Conservation (phyloP, 768 basidiomycete genomes). For the Lactarius sp. region DNA sequence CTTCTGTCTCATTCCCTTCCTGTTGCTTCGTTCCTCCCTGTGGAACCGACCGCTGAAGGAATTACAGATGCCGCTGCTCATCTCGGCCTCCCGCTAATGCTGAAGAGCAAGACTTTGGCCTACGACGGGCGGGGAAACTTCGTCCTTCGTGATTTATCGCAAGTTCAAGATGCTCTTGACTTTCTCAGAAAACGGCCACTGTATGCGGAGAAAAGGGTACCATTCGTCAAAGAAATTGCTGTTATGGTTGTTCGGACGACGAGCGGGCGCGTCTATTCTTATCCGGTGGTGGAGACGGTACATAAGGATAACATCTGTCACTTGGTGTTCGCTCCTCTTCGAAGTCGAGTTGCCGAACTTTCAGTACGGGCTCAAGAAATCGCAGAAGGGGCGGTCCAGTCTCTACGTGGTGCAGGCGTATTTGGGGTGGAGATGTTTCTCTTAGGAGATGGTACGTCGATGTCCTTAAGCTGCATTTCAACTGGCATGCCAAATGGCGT, state of each 20-base stretch:
- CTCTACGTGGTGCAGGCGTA: conserved; percentile 83
- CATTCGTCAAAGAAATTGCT: conserved; percentile 85
- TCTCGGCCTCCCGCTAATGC: conserved; percentile 87
- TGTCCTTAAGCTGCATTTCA: background rate
- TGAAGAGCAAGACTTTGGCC: conserved; percentile 91
- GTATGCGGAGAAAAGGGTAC: conserved; percentile 93
- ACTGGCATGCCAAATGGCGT: background rate
- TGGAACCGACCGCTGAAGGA: conserved; percentile 51
- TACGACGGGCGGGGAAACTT: conserved; percentile 97
- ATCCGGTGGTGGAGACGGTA: conserved; percentile 91
- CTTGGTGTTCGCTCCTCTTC: conserved; percentile 84
- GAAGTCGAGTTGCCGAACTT: conserved; percentile 52
- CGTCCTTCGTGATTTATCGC: conserved; percentile 52
- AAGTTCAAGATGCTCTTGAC: conserved; percentile 49
- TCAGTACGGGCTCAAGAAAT: conserved; percentile 56
- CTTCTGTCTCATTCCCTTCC: conserved; percentile 46
- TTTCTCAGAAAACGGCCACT: conserved; percentile 65
- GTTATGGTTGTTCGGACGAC: conserved; percentile 92
- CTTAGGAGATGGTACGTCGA: conserved; percentile 66
- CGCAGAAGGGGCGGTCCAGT: conserved; percentile 76
- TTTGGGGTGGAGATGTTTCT: conserved; percentile 99
- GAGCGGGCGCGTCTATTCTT: conserved; percentile 69
- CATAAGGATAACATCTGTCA: conserved; percentile 94
- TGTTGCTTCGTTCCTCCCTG: conserved; percentile 53
- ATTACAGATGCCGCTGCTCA: conserved; percentile 47